phyloP scores from a whole-genome alignment of 2,329 filamentous ascomycete species.

The Blastomyces gilchristii region DNA sequence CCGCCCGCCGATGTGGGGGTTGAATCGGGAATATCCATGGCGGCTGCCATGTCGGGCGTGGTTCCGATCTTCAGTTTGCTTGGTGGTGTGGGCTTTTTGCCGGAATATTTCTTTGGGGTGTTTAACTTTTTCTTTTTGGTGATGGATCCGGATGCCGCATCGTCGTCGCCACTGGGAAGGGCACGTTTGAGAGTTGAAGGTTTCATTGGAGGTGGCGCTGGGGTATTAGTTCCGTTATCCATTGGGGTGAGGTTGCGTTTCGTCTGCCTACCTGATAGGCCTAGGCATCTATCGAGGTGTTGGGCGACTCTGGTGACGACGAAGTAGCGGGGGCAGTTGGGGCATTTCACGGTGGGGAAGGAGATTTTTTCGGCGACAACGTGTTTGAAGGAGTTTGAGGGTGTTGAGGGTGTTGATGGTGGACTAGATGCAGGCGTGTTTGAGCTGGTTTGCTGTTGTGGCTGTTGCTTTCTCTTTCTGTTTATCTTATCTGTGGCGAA shows the following conservation, averaged over 20 bases:
- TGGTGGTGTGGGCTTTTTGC: slow-evolving; percentile 28
- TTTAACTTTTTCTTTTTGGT: slow-evolving; percentile 43
- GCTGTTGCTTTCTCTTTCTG: slow-evolving; percentile 37
- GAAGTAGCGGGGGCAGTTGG: slow-evolving; percentile 51
- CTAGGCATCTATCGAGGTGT: slow-evolving; percentile 52
- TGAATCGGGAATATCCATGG: slow-evolving; percentile 1
- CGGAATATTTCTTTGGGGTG: slow-evolving; percentile 18
- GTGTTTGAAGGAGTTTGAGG: slow-evolving; percentile 23
- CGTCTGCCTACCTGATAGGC: slow-evolving; percentile 45
- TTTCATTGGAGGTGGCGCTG: slow-evolving; percentile 12
- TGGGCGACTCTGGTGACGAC: slow-evolving; percentile 52
- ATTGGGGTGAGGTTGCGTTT: slow-evolving; percentile 35
- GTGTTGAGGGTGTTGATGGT: slow-evolving; percentile 23
- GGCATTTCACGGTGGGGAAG: slow-evolving; percentile 42
- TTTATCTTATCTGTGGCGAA: slow-evolving; percentile 36
- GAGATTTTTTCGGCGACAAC: slow-evolving; percentile 24
- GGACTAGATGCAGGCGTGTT: slow-evolving; percentile 30
- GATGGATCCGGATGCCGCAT: slow-evolving; percentile 23
- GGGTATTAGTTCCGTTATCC: slow-evolving; percentile 27
- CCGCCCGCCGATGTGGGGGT: neutral
- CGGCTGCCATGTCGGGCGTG: slow-evolving; percentile 24
- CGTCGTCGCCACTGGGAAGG: slow-evolving; percentile 34
- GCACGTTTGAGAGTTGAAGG: slow-evolving; percentile 29
- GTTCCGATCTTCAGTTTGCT: slow-evolving; percentile 36
- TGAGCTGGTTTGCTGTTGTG: slow-evolving; percentile 16